Evolutionary conservation across 176 grass and related monocot species (phyloP), one percentile per base, ranked within the genome.

Genomic region (Musa troglodytarum): DNA sequence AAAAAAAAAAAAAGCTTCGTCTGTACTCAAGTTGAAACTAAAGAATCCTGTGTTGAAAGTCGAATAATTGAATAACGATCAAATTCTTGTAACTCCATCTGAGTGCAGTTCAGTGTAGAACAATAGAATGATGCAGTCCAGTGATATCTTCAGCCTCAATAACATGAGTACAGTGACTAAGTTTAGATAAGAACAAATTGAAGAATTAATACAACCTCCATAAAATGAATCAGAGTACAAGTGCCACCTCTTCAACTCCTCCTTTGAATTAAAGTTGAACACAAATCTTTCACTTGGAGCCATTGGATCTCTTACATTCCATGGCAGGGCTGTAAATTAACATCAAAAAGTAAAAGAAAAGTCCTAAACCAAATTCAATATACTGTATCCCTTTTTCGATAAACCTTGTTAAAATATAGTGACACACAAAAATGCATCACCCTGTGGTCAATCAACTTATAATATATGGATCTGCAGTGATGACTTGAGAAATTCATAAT

Each of bases 191-290:
- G 63, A 61, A 62, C 16, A 50, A 25, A 82, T 51, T 51, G 68
- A 2, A 70, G 61, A 54, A 55, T 49, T 75, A 20, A 29, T 52
- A 28, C 19, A 81, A 97, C 95, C 90, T 87, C 95, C 95, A 71
- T 88, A 89, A 43, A 93, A 82, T 54, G 95, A 91, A 80, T 93
- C 90, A 1, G 95, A 85, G 80, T 98, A 91, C 52, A 98, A 77
- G 69, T 98, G 95, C 95, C 95, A 98, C 54, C 74, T 88, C 73
- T 93, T 93, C 64, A 98, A 77, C 59, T 98, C 84, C 63, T 98
- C 90, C 76, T 91, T 93, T 19, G 95, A 84, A 81, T 86, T 89
- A 68, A 93, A 91, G 71, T 75, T 93, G 85, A 93, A 93, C 50
- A 99, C 85, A 59, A 2, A 84, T 84, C 65, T 94, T 85, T 99